These are phyloP conservation scores for Neocatenulostroma microsporum DNA, from an alignment of 2,329 filamentous ascomycete species.

Conservation along the genomic window DNA sequence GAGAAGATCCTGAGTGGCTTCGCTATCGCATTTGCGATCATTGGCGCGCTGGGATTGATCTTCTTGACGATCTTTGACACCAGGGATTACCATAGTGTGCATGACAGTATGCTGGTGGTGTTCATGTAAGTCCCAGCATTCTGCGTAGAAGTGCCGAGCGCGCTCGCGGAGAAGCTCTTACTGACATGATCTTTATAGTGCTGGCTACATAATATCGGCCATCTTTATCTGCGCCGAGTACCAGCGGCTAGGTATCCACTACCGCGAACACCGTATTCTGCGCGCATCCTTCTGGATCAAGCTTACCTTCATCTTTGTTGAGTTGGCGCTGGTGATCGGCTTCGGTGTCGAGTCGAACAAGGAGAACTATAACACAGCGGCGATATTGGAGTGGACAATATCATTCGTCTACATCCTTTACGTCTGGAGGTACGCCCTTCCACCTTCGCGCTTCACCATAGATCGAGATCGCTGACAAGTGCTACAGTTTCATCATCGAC, in stretches of 20 bases:
- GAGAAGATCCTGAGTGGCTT: slow-evolving; percentile 57
- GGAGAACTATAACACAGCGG: slow-evolving; percentile 55
- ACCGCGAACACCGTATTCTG: slow-evolving; percentile 67
- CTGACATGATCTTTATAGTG: no score
- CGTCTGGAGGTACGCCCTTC: slow-evolving; percentile 51
- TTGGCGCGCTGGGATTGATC: slow-evolving; percentile 73
- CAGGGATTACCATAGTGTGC: slow-evolving; percentile 54
- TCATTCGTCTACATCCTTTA: slow-evolving; percentile 84
- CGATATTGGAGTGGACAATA: slow-evolving; percentile 71
- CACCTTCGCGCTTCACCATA: no score
- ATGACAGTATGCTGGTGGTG: slow-evolving; percentile 68
- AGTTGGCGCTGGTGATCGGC: slow-evolving; percentile 62
- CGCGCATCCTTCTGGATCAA: slow-evolving; percentile 81
- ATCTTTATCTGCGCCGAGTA: slow-evolving; percentile 89
- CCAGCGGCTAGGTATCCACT: slow-evolving; percentile 71
- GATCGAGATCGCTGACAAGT: slow-evolving; percentile 1
- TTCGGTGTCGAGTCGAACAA: slow-evolving; percentile 50
- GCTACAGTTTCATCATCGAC: slow-evolving; percentile 61
- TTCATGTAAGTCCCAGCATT: slow-evolving; percentile 66
- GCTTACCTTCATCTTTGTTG: slow-evolving; percentile 71
- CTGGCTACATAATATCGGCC: slow-evolving; percentile 74
- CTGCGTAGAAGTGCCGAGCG: no score
- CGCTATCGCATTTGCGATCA: slow-evolving; percentile 59
- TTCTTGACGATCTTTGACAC: slow-evolving; percentile 83
- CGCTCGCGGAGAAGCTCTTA: no score